Base-by-base conservation (phyloP, 495 filamentous ascomycete species). In the Daldinia concentrica region DNA sequence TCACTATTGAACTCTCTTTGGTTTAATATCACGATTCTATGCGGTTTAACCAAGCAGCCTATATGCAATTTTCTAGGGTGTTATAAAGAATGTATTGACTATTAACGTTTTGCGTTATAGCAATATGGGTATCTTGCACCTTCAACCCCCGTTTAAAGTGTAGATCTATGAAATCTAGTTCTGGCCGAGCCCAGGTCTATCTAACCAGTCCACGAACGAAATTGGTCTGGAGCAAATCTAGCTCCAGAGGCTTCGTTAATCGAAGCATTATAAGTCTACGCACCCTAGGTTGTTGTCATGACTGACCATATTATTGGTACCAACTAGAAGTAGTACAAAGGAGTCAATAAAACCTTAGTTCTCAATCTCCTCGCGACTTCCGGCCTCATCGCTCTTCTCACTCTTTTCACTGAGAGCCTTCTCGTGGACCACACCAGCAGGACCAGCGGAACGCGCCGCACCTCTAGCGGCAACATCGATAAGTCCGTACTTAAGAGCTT, bases 401-500 rank as follows among this genome's bases (percentile, higher is more conserved):
- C 67, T 74, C 71, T 74, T 71, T 36, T 74, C 71, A 22, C 71
- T 71, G 37, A 71, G 19, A 7, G 67, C 71, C 67, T 74, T 74
- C 71, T 74, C 71, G 0, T 74, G 34, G n/a, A 41, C 24, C 6
- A 67, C 71, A 17, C 71, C 71, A 14, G 71, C 71, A 14, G 71
- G 71, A 17, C 71, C 71, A 17, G 12, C 8, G 12, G 64, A 51
- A 1, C 62, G 66, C 0, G 60, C 43, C 1, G 68, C 76, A 32
- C 74, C 76, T 24, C 76, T 66, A 15, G 74, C 71, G 26, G 74
- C 74, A 45, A 66, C 73, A 30, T 78, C 76, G 50, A 84, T 75
- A 14, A 90, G 86, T 7, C 89, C 90, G 71, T 92, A 92, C 72
- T 84, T 81, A 36, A 84, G 71, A 11, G 88, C 88, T 72, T 89